A percentile compares a stretch with the other conserved stretches of the same genome.
Evolutionary conservation across 1,284 basidiomycete species (phyloP).

Genomic region (Uromyces viciae-fabae): DNA sequence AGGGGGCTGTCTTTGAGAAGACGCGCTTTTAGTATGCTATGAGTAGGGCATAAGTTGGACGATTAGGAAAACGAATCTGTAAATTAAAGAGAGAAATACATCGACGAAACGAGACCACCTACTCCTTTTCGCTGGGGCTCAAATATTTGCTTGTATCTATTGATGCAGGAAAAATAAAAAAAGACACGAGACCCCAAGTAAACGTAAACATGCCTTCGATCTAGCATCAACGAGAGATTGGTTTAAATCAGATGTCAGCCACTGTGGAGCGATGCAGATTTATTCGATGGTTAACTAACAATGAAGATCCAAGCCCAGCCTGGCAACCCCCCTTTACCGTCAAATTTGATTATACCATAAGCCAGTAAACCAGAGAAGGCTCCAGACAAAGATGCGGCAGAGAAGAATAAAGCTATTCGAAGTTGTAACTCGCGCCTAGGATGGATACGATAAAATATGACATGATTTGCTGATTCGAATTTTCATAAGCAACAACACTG

Average conservation of each 20-base stretch:
- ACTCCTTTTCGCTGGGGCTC: conserved; percentile 10
- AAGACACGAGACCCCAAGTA: background rate
- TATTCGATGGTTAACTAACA: background rate
- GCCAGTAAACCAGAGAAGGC: conserved; percentile 42
- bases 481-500: background rate
- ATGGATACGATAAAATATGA: background rate
- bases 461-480: too few relatives aligned
- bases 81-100: background rate
- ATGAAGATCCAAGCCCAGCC: conserved; percentile 46
- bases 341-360: conserved; percentile 34
- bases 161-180: conserved; percentile 34
- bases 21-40: conserved; percentile 23
- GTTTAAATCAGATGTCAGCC: background rate
- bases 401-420: conserved; percentile 42
- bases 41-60: too few relatives aligned
- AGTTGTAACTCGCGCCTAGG: conserved; percentile 34
- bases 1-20: conserved; percentile 8
- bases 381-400: conserved; percentile 27
- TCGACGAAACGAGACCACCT: background rate
- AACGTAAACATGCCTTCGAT: conserved; percentile 39
- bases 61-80: background rate
- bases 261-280: background rate
- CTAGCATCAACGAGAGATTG: background rate
- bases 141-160: conserved; percentile 10
- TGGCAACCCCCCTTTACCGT: conserved; percentile 9